Base-by-base conservation (phyloP, 441 rosid species). In the Mallotus japonicus region DNA sequence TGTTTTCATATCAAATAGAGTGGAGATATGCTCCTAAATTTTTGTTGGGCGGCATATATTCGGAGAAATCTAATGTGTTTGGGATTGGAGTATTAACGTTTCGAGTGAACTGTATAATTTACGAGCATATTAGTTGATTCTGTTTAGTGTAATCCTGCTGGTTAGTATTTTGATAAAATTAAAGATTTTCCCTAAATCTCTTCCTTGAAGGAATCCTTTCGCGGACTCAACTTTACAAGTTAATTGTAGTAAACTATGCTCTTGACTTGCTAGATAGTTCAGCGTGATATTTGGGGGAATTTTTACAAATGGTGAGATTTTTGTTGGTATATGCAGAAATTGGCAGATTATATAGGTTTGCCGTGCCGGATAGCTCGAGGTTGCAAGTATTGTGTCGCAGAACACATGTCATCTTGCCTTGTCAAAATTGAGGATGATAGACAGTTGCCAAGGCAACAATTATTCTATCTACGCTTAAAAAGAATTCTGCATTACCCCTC, bases 321-420 rank as follows among this genome's bases (percentile, higher is more conserved):
- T 22, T 75, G 32, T 28, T 79, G 68, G 24, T 47, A 58, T 73
- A 0, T 86, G 84, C 91, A 94, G 98, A 95, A 91, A 86, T 85
- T 95, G 89, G 99, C 99, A 46, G 99, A 95, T 73, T 83, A 72
- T 79, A 88, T 92, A 72, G 98, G 99, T 58, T 86, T 95, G 82
- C 99, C 99, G 14, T 95, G 98, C 78, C 91, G 97, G 81, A 95
- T 95, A 69, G 99, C 97, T 79, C 87, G 86, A 72, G 99, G 99
- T 66, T 95, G 98, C 90, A 91, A 75, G 78, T 92, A 91, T 69
- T 95, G 98, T 76, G 84, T 77, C 46, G 87, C 92, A 73, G 91
- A 90, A 22, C 96, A 95, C 81, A 87, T 82, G 54, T 92, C 99
- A 46, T 95, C 95, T 74, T 95, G 99, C 87, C 93, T 95, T 54